Evolutionary conservation across 2,329 filamentous ascomycete genomes (phyloP).

Genomic region (Sporothrix pseudoabietina): DNA sequence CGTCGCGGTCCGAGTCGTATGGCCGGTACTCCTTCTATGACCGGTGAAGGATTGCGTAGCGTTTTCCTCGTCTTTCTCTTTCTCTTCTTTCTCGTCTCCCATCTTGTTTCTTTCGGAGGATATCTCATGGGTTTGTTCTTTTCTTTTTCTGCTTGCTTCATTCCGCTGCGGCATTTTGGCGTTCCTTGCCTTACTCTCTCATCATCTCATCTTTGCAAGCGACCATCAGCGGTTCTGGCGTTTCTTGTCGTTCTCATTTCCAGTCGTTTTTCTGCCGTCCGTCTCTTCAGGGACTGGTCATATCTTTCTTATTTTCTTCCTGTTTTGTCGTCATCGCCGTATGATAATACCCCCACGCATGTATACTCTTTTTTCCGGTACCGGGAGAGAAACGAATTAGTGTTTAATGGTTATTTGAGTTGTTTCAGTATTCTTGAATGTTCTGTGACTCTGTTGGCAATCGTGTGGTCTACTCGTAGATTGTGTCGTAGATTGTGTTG

Average conservation of each 20-base stretch:
- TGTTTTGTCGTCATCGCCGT: slow-evolving; percentile 10
- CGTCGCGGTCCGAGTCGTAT: slow-evolving; percentile 28
- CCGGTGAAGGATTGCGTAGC: neutral
- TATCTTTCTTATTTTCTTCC: neutral
- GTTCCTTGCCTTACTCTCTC: neutral
- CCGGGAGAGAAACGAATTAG: slow-evolving; percentile 7
- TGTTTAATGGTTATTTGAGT: slow-evolving; percentile 9
- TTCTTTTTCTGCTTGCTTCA: neutral
- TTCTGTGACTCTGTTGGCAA: neutral
- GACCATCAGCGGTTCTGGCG: slow-evolving; percentile 15
- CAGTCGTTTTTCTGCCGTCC: neutral
- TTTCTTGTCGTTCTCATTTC: neutral
- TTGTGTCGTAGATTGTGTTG: neutral
- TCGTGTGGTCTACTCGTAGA: neutral
- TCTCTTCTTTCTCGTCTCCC: neutral
- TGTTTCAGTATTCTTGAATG: neutral
- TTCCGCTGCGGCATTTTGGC: slow-evolving; percentile 7
- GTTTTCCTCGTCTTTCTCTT: neutral
- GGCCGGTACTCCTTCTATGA: slow-evolving; percentile 12
- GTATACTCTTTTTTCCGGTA: neutral
- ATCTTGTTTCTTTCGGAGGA: neutral
- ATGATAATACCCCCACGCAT: slow-evolving; percentile 24
- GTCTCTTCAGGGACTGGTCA: neutral
- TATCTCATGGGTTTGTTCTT: neutral
- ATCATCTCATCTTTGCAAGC: neutral